Evolutionary conservation across 306 rosid genomes (phyloP).

Genomic region (Argentina anserina): DNA sequence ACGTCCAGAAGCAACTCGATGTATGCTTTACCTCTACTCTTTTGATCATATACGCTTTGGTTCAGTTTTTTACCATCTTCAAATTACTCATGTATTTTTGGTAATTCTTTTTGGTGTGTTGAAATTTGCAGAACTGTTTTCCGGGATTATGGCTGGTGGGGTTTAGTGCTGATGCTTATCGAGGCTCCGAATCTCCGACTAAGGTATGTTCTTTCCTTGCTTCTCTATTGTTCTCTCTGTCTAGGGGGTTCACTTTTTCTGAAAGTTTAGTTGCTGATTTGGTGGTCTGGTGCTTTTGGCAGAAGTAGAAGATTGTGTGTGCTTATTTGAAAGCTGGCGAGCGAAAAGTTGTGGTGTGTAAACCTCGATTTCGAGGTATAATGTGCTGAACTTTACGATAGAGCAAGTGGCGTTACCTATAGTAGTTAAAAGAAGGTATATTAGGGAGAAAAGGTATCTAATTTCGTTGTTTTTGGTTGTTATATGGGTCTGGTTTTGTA

Average conservation of each 20-base stretch:
- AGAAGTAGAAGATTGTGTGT: conserved; percentile 46
- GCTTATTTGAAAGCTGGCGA: background rate
- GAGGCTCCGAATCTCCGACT: conserved; percentile 52
- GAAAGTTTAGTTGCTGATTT: background rate
- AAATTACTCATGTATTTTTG: background rate
- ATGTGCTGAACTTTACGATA: conserved; percentile 45
- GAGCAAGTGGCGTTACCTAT: conserved; percentile 29
- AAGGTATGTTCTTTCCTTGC: conserved; percentile 39
- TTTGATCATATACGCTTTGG: background rate
- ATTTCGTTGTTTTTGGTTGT: conserved; percentile 24
- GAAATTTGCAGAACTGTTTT: conserved; percentile 52
- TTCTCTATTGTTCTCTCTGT: background rate
- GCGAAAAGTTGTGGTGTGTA: conserved; percentile 16
- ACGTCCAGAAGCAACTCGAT: conserved; percentile 88
- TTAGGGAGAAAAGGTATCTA: conserved; percentile 8
- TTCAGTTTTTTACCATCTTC: background rate
- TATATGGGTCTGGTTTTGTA: conserved; percentile 7
- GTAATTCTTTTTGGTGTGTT: background rate
- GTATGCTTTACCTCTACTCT: conserved; percentile 29
- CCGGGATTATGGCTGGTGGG: conserved; percentile 97
- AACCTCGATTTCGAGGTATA: conserved; percentile 48
- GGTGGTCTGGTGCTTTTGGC: conserved; percentile 36
- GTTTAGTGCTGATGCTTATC: conserved; percentile 59
- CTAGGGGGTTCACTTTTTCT: background rate
- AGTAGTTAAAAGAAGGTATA: conserved; percentile 18